These are phyloP conservation scores for Neoascochyta sp. DNA, from an alignment of 2,329 filamentous ascomycete species.

Conservation along the genomic window DNA sequence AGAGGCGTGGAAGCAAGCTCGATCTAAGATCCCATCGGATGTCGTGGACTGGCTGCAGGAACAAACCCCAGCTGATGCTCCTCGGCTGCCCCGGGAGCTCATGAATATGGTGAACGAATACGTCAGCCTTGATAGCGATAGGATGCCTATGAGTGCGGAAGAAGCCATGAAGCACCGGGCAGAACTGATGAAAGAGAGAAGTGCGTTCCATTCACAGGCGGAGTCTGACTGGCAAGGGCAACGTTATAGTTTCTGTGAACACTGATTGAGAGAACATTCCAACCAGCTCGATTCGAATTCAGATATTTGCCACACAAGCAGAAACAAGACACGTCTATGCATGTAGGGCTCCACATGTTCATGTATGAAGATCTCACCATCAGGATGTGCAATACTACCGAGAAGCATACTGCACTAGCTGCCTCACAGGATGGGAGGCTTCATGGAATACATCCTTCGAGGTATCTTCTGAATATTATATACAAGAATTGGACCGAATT, in stretches of 20 bases:
- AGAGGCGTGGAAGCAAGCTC: conserved; percentile 1
- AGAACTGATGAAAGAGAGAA: conserved; percentile 9
- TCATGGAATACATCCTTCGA: no score
- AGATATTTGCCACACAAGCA: no score
- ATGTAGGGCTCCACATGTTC: no score
- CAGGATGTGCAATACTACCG: no score
- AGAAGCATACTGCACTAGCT: no score
- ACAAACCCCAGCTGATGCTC: neutral
- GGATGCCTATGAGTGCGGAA: conserved; percentile 13
- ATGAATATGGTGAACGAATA: conserved; percentile 11
- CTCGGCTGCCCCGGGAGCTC: conserved; percentile 13
- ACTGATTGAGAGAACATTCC: conserved; percentile 4
- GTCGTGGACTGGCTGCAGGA: conserved; percentile 11
- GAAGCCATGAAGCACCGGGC: conserved; percentile 15
- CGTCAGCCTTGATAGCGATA: conserved; percentile 2
- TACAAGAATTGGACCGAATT: no score
- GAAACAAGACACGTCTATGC: no score
- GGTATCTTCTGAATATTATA: no score
- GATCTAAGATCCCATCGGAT: conserved; percentile 15
- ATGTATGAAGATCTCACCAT: no score
- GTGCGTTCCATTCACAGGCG: conserved; percentile 1
- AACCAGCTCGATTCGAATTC: no score
- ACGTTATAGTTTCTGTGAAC: conserved; percentile 10
- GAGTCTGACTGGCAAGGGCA: conserved; percentile 6
- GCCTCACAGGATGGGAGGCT: no score